phyloP scores from a whole-genome alignment of 2,329 filamentous ascomycete species.

The Fusarium nygamai region DNA sequence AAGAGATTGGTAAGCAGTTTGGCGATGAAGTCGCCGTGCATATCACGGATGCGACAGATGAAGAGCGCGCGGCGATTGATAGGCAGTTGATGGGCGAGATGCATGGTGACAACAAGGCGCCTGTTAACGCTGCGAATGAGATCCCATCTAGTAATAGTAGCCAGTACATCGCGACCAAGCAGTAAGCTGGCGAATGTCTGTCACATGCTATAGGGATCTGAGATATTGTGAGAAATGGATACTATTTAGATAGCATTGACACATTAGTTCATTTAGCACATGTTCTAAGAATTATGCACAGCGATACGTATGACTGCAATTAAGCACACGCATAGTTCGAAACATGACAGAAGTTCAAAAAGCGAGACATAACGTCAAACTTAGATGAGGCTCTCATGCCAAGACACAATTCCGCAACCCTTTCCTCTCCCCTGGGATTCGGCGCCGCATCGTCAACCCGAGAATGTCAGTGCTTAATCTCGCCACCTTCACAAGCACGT shows the following conservation, averaged over 20 bases:
- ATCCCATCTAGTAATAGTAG: constrained; percentile 8
- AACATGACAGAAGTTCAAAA: background rate
- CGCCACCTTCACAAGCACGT: too few species aligned
- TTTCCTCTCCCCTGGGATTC: background rate
- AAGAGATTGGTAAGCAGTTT: constrained; percentile 52
- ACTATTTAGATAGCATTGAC: background rate
- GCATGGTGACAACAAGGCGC: background rate
- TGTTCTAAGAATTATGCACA: accelerated
- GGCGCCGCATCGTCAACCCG: background rate
- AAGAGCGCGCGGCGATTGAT: constrained; percentile 25
- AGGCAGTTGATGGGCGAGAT: background rate
- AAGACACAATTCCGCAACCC: background rate
- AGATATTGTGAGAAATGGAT: accelerated
- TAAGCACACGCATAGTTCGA: accelerated
- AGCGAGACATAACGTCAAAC: accelerated
- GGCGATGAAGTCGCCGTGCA: constrained; percentile 61
- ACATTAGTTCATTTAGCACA: accelerated
- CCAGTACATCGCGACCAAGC: background rate
- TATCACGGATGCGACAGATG: constrained; percentile 54
- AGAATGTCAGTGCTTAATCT: background rate
- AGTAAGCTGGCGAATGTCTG: background rate
- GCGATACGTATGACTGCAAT: accelerated
- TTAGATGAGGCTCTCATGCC: background rate
- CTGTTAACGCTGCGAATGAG: background rate
- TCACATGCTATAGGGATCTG: background rate